Evolutionary conservation across 2,329 filamentous ascomycete species (phyloP), one percentile per base, ranked within the genome.

Genomic region (Hymenoscyphus fructigenus): DNA sequence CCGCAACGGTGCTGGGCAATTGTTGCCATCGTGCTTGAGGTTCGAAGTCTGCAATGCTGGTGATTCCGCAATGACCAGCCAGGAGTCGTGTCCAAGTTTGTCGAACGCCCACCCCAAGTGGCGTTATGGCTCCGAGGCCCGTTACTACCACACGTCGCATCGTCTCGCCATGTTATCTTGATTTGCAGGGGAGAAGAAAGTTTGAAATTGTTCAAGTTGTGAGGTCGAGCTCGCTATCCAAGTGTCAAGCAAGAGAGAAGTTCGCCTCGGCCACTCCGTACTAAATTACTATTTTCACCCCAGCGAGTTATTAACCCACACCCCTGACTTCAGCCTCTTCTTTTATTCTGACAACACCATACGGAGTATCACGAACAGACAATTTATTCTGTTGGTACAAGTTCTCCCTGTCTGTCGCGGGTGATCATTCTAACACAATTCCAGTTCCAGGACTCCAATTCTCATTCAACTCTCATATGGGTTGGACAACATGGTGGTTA

Each of bases 1-100:
- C 95, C 55, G 93, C 94, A 60, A 98, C 88, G 62, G 89, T 92
- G 76, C 92, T 95, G 14, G 94, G 92, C 53, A 97, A 81, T 55
- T 88, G 85, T 9, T 82, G 82, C 83, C 93, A 97, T 67, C 60
- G 64, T 57, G 65, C 32, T 56, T 68, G 61, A 29, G 73, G 73
- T 61, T 74, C 85, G 61, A 86, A 82, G 65, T 85, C 77, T 64
- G 84, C 84, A 61, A 95, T 84, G 71, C 91, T 94, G 65, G 88
- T 84, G 72, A 99, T 87, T 68, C 93, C 95, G 67, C 89, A 93
- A 47, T 93, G 83, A 56, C 92, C 88, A 53, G 91, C 87, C 34
- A 98, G 77, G 53, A 99, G 86, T 61, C 91, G 89, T 66, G 80
- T 84, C 95, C 95, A 99, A 66, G 91, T 91, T 63, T 82, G 86